Evolutionary conservation across 2,329 filamentous ascomycete species (phyloP), one percentile per base, ranked within the genome.

Genomic region (Fusarium fujikuroi): DNA sequence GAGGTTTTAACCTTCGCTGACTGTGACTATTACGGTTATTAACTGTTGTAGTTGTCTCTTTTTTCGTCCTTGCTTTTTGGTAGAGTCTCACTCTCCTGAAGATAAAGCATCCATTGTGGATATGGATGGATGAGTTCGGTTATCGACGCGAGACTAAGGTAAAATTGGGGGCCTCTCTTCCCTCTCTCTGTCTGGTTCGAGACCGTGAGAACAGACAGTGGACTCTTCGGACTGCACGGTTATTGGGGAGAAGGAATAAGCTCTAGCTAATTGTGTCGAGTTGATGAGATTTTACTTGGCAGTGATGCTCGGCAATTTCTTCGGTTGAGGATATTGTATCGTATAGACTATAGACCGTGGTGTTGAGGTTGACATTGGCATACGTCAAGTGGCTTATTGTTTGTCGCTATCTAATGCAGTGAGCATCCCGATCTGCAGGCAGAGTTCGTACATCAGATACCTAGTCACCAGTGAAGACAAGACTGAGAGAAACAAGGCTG

Each of bases 341-440:
- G 40, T 46, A 36, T 7, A 42, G 42, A 30, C 30, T 30, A 53
- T 34, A 36, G 21, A n/a, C 39, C 39, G 34, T 68, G 56, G 56
- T 68, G 56, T 56, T 68, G 56, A 69, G 63, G 63, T 47, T 47
- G 32, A 19, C 34, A 67, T 53, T 67, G 63, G 63, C 63, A 18
- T 66, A 65, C 60, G 42, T 65, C 63, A 65, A 58, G 21, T 42
- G 46, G 54, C 54, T 58, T 25, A 21, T 9, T 56, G 52, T 43
- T 40, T 42, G 23, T 30, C 18, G 50, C 23, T 39, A 53, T 54
- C 50, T 42, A 42, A 54, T 54, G 50, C 50, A 54, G 52, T 56
- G 37, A 56, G 52, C 28, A 30, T 43, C 21, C 23, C 37, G 52
- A 32, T 32, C 43, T 68, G 65, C 44, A 52, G n/a, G 49, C 39